Evolutionary conservation across 2,329 filamentous ascomycete species (phyloP).

Genomic region (Fusarium denticulatum): DNA sequence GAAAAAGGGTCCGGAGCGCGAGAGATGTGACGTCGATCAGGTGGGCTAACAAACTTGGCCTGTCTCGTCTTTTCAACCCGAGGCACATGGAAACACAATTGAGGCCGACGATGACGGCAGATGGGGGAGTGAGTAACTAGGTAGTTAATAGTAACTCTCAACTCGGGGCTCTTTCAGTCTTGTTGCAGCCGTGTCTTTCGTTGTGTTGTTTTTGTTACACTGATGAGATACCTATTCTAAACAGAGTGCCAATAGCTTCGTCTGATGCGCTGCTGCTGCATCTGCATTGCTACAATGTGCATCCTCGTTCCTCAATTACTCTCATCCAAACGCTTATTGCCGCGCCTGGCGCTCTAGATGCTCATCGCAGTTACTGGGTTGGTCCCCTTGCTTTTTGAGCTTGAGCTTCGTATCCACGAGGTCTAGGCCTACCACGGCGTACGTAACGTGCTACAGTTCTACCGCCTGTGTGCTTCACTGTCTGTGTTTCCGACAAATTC

Average conservation of each 20-base stretch:
- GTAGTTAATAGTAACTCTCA: not conserved
- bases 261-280: not conserved
- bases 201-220: slow-evolving; percentile 2
- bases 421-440: slow-evolving; percentile 26
- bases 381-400: slow-evolving; percentile 1
- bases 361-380: not conserved
- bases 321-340: slow-evolving; percentile 21
- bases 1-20: slow-evolving; percentile 1
- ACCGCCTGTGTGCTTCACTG: slow-evolving; percentile 8
- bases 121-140: not conserved
- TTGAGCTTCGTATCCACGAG: slow-evolving; percentile 11
- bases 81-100: slow-evolving; percentile 28
- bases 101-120: slow-evolving; percentile 38
- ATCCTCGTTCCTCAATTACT: not conserved
- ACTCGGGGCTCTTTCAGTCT: slow-evolving; percentile 26
- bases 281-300: not conserved
- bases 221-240: not conserved
- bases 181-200: slow-evolving; percentile 1
- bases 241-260: slow-evolving; percentile 16
- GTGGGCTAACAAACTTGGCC: slow-evolving; percentile 26
- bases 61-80: slow-evolving; percentile 22
- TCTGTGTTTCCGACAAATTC: slow-evolving; percentile 19
- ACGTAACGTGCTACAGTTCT: slow-evolving; percentile 30
- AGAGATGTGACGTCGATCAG: slow-evolving; percentile 40
- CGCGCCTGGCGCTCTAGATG: slow-evolving; percentile 34